A percentile compares a stretch with the other conserved stretches of the same genome.
phyloP scores from a whole-genome alignment of 2,329 filamentous ascomycete genomes.

The Colletotrichum trifolii region DNA sequence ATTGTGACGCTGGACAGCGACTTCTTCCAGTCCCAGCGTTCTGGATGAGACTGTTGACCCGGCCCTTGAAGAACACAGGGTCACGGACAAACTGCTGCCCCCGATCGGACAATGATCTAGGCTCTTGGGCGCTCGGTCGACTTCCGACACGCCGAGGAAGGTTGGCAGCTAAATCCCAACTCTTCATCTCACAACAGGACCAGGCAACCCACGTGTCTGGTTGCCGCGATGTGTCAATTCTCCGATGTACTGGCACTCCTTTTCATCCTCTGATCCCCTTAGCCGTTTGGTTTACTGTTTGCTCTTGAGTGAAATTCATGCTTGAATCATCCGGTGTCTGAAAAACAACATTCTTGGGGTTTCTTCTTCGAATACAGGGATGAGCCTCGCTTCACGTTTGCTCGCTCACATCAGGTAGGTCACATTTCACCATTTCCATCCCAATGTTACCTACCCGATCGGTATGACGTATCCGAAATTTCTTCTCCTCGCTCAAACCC shows the following conservation, averaged over 20 bases:
- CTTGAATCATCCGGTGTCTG: constrained; percentile 34
- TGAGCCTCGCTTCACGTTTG: not conserved
- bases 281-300: constrained; percentile 24
- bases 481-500: not conserved
- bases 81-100: constrained; percentile 18
- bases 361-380: constrained; percentile 17
- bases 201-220: constrained; percentile 1
- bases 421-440: constrained; percentile 1
- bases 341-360: constrained; percentile 6
- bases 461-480: constrained; percentile 23
- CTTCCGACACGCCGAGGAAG: constrained; percentile 20
- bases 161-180: not conserved
- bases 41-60: constrained; percentile 22
- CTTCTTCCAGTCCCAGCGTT: constrained; percentile 20
- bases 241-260: not conserved
- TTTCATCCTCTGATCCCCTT: not conserved
- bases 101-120: constrained; percentile 7
- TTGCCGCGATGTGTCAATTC: not conserved
- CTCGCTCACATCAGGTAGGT: constrained; percentile 22
- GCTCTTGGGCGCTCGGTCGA: constrained; percentile 23
- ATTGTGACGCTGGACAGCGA: constrained; percentile 12
- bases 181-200: not conserved
- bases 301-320: constrained; percentile 12
- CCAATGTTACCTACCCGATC: constrained; percentile 27
- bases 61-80: constrained; percentile 6